Evolutionary conservation across 169 alveolate genomes (phyloP).

Genomic region (Babesia bovis): DNA sequence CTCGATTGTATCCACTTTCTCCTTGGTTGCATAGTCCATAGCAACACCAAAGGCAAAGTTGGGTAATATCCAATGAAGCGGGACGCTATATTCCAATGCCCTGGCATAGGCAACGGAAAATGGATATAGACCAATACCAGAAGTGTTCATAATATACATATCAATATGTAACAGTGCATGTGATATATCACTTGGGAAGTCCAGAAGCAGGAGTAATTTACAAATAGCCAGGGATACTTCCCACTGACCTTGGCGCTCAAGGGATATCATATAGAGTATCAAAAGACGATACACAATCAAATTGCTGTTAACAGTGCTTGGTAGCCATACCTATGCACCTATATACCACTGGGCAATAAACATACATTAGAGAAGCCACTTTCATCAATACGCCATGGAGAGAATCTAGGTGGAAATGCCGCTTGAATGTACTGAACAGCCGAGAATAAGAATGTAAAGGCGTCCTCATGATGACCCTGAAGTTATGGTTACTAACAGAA

Average conservation of each 20-base stretch:
- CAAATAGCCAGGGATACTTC: slow-evolving; percentile 43
- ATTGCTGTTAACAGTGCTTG: slow-evolving; percentile 29
- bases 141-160: slow-evolving; percentile 21
- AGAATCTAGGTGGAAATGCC: slow-evolving; percentile 40
- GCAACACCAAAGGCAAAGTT: slow-evolving; percentile 58
- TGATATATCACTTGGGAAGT: slow-evolving; percentile 41
- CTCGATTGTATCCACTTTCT: neutral
- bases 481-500: neutral
- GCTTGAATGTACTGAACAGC: slow-evolving; percentile 44
- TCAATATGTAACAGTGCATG: slow-evolving; percentile 65
- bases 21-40: slow-evolving; percentile 32
- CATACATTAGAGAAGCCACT: slow-evolving; percentile 34
- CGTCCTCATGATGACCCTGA: slow-evolving; percentile 56
- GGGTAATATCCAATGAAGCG: slow-evolving; percentile 52
- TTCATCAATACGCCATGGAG: slow-evolving; percentile 26
- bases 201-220: slow-evolving; percentile 58
- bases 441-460: slow-evolving; percentile 15
- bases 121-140: neutral
- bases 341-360: neutral
- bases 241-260: slow-evolving; percentile 63
- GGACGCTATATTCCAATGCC: neutral
- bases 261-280: slow-evolving; percentile 57
- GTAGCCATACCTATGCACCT: slow-evolving; percentile 35
- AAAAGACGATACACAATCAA: slow-evolving; percentile 37
- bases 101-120: slow-evolving; percentile 22